A percentile compares a stretch with the other conserved stretches of the same genome.
These are phyloP conservation scores for Colletotrichum gigasporum DNA, from an alignment of 2,329 filamentous ascomycete species.

Conservation along the genomic window DNA sequence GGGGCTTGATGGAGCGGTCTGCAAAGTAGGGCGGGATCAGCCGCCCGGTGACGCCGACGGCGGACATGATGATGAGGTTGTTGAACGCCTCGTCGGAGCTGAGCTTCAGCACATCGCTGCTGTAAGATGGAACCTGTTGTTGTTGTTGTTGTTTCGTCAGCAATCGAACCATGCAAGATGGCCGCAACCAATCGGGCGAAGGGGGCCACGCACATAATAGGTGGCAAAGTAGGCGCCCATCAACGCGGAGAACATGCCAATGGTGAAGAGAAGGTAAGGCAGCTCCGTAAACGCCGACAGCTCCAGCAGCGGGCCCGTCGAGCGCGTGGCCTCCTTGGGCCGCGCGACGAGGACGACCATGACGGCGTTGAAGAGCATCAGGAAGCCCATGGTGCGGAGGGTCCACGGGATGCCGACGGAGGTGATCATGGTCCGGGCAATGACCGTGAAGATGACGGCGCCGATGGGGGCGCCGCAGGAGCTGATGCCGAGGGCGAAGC, in stretches of 20 bases:
- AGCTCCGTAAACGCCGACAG: slow-evolving; percentile 26
- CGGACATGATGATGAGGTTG: slow-evolving; percentile 30
- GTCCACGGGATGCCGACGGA: slow-evolving; percentile 67
- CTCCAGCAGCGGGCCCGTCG: slow-evolving; percentile 18
- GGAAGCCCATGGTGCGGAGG: slow-evolving; percentile 68
- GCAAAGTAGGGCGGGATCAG: slow-evolving; percentile 33
- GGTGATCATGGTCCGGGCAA: slow-evolving; percentile 62
- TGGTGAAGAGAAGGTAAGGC: slow-evolving; percentile 21
- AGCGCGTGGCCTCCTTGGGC: slow-evolving; percentile 2
- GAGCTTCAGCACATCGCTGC: background rate
- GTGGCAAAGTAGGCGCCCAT: slow-evolving; percentile 26
- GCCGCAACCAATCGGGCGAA: no score
- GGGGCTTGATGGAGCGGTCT: slow-evolving; percentile 31
- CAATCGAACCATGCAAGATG: no score
- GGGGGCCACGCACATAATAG: slow-evolving; percentile 18
- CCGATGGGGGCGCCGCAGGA: slow-evolving; percentile 65
- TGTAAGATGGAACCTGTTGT: slow-evolving; percentile 18
- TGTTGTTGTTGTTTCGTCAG: background rate
- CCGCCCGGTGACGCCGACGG: slow-evolving; percentile 32
- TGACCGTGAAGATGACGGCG: slow-evolving; percentile 61
- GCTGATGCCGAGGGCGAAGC: slow-evolving; percentile 66
- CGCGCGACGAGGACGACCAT: slow-evolving; percentile 13
- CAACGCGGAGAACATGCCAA: slow-evolving; percentile 30
- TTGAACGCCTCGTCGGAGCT: slow-evolving; percentile 22
- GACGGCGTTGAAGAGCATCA: slow-evolving; percentile 70